These are phyloP conservation scores for Antitrichia curtipendula DNA, from an alignment of 225 moss, liverwort and hornwort species.

Conservation along the genomic window DNA sequence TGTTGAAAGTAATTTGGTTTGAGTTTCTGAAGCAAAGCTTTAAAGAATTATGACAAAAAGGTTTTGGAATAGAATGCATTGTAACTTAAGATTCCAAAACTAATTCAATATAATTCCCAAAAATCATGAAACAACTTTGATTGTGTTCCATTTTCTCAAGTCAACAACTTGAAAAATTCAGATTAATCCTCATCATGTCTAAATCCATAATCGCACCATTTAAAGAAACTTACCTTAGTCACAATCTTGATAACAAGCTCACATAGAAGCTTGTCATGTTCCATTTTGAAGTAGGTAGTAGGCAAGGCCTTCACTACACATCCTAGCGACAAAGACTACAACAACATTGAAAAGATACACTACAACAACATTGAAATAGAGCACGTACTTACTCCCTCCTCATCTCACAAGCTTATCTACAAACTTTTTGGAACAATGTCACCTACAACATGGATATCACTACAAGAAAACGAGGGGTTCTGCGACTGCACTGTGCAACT, in stretches of 20 bases:
- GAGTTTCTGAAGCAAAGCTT: not conserved
- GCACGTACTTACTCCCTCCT: not conserved
- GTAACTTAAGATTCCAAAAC: not conserved
- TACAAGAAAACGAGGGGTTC: too few relatives aligned
- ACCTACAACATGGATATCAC: not conserved
- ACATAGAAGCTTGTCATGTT: not conserved
- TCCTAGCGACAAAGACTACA: not conserved
- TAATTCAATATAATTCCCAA: not conserved
- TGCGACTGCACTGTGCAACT: too few relatives aligned
- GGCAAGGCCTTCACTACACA: conserved; percentile 4
- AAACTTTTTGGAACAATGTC: not conserved
- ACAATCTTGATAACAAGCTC: not conserved
- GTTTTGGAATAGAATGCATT: not conserved
- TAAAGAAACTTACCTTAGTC: not conserved
- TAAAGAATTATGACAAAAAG: not conserved
- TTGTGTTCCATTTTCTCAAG: not conserved
- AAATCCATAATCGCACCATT: rapidly evolving
- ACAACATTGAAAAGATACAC: not conserved
- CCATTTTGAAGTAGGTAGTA: not conserved
- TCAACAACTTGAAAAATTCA: not conserved
- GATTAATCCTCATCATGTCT: not conserved
- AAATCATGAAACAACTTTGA: not conserved
- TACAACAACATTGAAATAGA: not conserved
- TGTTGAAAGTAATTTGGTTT: not conserved
- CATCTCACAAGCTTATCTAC: not conserved